These are phyloP conservation scores for Eutypa lata DNA, from an alignment of 2,329 filamentous ascomycete species.

Conservation along the genomic window DNA sequence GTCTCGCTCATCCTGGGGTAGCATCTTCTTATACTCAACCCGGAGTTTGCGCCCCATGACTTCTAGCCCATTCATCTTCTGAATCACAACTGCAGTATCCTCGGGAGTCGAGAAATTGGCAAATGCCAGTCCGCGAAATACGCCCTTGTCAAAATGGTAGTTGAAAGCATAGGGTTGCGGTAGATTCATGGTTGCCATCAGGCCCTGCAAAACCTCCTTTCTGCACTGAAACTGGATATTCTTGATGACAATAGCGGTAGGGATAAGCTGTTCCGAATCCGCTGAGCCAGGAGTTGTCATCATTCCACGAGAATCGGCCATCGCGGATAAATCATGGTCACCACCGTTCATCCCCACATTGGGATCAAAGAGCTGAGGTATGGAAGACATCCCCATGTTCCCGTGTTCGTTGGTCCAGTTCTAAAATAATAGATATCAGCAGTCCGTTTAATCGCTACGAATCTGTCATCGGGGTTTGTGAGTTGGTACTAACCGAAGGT, in stretches of 20 bases:
- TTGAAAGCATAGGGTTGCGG: slow-evolving; percentile 98
- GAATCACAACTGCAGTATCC: slow-evolving; percentile 89
- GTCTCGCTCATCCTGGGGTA: slow-evolving; percentile 89
- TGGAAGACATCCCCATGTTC: slow-evolving; percentile 40
- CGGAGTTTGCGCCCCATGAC: slow-evolving; percentile 90
- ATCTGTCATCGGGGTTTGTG: slow-evolving; percentile 9
- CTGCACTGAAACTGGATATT: slow-evolving; percentile 98
- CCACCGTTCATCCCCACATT: slow-evolving; percentile 37
- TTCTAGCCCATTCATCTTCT: slow-evolving; percentile 92
- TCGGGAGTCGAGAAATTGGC: slow-evolving; percentile 97
- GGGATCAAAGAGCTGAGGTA: slow-evolving; percentile 29
- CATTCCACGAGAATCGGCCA: slow-evolving; percentile 38
- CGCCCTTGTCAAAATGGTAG: slow-evolving; percentile 98
- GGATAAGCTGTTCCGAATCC: slow-evolving; percentile 84
- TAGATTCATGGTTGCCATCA: slow-evolving; percentile 93
- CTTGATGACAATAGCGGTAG: slow-evolving; percentile 98
- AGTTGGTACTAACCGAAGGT: slow-evolving; percentile 62
- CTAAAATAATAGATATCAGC: slow-evolving; percentile 26
- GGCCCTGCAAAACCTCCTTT: slow-evolving; percentile 87
- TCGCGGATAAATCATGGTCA: slow-evolving; percentile 32
- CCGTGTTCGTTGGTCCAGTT: slow-evolving; percentile 52
- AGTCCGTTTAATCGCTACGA: slow-evolving; percentile 8
- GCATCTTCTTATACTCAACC: slow-evolving; percentile 99
- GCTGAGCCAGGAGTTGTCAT: slow-evolving; percentile 42
- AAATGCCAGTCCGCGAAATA: slow-evolving; percentile 93